A percentile compares a stretch with the other conserved stretches of the same genome.
These are phyloP conservation scores for Moricandia moricandioides DNA, from an alignment of 345 rosid species.

Conservation along the genomic window DNA sequence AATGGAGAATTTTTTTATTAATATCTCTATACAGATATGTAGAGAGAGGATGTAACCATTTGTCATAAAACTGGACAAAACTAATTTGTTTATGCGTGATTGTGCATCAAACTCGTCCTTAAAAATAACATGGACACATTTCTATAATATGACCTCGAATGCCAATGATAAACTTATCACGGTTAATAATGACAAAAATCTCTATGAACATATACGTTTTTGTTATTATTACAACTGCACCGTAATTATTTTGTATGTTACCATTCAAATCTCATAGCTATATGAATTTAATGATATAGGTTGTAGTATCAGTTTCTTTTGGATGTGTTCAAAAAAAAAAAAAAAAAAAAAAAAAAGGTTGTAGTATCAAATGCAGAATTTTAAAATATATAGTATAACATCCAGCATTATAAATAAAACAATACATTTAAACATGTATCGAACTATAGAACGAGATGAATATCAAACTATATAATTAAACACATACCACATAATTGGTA, in stretches of 20 bases:
- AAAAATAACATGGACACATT: background rate
- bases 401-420: too few species aligned
- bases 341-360: background rate
- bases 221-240: background rate
- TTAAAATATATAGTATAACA: background rate
- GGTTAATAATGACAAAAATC: too few species aligned
- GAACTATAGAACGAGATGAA: background rate
- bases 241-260: too few species aligned
- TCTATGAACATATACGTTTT: background rate
- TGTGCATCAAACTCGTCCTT: background rate
- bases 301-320: background rate
- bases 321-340: too few species aligned
- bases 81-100: background rate
- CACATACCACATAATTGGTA: background rate
- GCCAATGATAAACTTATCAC: background rate
- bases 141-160: too few species aligned
- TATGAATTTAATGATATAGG: background rate
- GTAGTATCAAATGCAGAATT: background rate
- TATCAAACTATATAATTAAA: background rate
- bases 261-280: background rate
- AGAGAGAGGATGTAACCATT: background rate
- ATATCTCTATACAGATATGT: background rate
- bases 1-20: background rate
- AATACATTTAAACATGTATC: background rate
- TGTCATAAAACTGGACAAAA: background rate